These are phyloP conservation scores for Musa acuminata DNA, from an alignment of 176 grass and related monocot species.

Conservation along the genomic window DNA sequence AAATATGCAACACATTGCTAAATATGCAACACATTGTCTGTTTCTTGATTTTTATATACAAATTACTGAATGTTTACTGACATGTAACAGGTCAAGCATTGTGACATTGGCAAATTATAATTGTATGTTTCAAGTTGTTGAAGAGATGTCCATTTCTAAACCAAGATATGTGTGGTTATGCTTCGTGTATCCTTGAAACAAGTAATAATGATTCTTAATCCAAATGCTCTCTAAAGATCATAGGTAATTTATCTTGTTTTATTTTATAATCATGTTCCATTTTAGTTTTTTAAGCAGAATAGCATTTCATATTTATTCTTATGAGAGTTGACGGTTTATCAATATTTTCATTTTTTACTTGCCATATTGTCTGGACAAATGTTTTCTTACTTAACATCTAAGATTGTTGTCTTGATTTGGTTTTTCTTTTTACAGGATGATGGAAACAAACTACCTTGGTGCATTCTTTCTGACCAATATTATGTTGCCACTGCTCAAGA, in stretches of 20 bases:
- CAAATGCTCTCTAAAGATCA: not conserved
- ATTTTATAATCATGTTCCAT: not conserved
- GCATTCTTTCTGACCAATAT: conserved; percentile 63
- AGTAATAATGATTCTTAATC: not conserved
- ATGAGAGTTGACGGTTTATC: too few species aligned
- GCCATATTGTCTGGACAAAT: too few species aligned
- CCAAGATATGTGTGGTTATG: too few species aligned
- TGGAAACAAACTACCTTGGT: conserved; percentile 81
- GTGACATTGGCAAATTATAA: too few species aligned
- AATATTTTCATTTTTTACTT: too few species aligned
- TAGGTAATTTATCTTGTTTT: not conserved
- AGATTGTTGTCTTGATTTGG: not conserved
- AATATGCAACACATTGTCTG: not conserved
- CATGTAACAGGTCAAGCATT: not conserved
- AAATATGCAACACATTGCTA: too few species aligned
- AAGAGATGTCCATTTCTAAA: too few species aligned
- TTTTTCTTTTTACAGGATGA: conserved; percentile 45
- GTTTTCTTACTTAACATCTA: too few species aligned
- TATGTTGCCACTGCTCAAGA: conserved; percentile 77
- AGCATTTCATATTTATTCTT: too few species aligned
- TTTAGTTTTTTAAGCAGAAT: too few species aligned
- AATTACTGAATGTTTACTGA: not conserved
- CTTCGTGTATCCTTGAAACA: not conserved
- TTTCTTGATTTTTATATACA: not conserved
- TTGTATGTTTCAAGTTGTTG: not conserved